phyloP scores from a whole-genome alignment of 768 basidiomycete species.

The Mycena epipterygia region DNA sequence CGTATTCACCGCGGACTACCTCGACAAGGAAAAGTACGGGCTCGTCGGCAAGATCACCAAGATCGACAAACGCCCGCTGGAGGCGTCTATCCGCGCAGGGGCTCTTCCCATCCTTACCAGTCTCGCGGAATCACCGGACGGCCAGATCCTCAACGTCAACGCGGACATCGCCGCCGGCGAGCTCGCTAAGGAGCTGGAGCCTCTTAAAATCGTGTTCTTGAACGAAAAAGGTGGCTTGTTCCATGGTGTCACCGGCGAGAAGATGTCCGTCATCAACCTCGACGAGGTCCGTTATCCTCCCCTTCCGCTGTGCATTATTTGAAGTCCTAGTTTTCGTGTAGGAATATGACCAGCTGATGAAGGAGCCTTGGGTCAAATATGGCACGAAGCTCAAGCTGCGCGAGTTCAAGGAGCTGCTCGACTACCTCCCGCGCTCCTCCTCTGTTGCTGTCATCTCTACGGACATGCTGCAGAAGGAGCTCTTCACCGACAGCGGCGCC shows the following conservation, averaged over 20 bases:
- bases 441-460: slow-evolving; percentile 98
- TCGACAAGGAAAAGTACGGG: slow-evolving; percentile 94
- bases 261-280: slow-evolving; percentile 95
- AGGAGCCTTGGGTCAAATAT: slow-evolving; percentile 98
- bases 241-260: slow-evolving; percentile 98
- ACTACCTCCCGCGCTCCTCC: slow-evolving; percentile 97
- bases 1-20: slow-evolving; percentile 97
- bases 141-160: slow-evolving; percentile 99
- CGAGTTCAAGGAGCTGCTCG: slow-evolving; percentile 98
- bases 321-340: slow-evolving; percentile 44
- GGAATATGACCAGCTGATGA: slow-evolving; percentile 98
- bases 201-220: slow-evolving; percentile 97
- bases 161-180: slow-evolving; percentile 99
- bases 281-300: slow-evolving; percentile 79
- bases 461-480: slow-evolving; percentile 93
- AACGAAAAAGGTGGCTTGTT: slow-evolving; percentile 99
- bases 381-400: slow-evolving; percentile 99
- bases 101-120: slow-evolving; percentile 96
- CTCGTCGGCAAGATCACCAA: slow-evolving; percentile 96
- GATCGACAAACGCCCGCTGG: slow-evolving; percentile 96
- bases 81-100: slow-evolving; percentile 96
- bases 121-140: slow-evolving; percentile 93
- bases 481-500: slow-evolving; percentile 98
- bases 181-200: slow-evolving; percentile 97
- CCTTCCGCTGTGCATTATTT: not conserved